Evolutionary conservation across 1,139 yeast species (phyloP).

Genomic region (Saccharomyces pastorianus): DNA sequence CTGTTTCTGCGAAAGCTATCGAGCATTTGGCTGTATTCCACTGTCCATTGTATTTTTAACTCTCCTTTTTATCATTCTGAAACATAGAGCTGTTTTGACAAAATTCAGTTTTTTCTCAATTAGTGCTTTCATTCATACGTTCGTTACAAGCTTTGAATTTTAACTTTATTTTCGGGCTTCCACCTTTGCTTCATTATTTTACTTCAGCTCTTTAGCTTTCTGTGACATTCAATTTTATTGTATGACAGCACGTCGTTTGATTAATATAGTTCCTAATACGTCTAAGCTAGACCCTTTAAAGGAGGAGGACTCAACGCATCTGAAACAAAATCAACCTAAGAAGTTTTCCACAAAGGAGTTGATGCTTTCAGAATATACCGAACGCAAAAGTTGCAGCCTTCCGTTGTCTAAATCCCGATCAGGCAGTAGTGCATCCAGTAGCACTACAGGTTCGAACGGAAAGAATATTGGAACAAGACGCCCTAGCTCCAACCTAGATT

Average conservation of each 20-base stretch:
- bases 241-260: not conserved
- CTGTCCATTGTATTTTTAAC: not conserved
- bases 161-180: not conserved
- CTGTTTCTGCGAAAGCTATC: not conserved
- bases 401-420: not conserved
- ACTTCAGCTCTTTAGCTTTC: not conserved
- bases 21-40: not conserved
- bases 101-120: not conserved
- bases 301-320: not conserved
- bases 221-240: not conserved
- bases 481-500: not conserved
- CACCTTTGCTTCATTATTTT: not conserved
- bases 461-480: not conserved
- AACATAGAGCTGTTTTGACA: not conserved
- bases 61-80: not conserved
- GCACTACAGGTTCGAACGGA: not conserved
- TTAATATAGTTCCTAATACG: not conserved
- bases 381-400: not conserved
- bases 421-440: not conserved
- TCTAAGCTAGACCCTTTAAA: not conserved
- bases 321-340: not conserved
- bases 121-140: not conserved
- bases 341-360: not conserved
- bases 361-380: not conserved
- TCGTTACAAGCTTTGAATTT: not conserved